Conservation (phyloP, 2,329 filamentous ascomycete species). For the Stagonosporopsis cucurbitacearum region DNA sequence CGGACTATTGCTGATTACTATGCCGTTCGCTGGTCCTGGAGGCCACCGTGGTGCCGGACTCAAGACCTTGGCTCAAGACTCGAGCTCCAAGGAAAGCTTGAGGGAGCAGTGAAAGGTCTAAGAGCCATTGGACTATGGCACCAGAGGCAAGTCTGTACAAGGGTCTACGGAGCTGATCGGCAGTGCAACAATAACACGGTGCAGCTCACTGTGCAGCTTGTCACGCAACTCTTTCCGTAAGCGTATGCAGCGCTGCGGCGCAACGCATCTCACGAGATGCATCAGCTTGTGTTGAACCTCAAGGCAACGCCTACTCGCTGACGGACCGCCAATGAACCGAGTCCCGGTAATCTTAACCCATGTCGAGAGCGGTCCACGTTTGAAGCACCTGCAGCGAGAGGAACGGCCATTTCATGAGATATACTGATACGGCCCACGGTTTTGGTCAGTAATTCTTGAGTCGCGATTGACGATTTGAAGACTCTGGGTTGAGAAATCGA, state of each 20-base stretch:
- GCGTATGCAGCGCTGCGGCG: background rate
- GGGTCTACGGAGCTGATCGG: background rate
- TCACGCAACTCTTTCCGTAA: background rate
- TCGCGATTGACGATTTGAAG: conserved; percentile 8
- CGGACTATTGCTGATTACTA: background rate
- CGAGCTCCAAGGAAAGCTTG: background rate
- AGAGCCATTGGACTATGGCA: background rate
- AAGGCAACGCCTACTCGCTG: background rate
- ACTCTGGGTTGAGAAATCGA: conserved; percentile 18
- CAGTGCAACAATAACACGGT: conserved; percentile 1
- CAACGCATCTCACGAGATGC: background rate
- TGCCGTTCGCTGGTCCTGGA: background rate
- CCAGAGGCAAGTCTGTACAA: background rate
- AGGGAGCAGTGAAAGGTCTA: background rate
- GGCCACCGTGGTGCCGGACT: background rate
- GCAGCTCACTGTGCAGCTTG: background rate
- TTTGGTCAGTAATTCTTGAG: background rate
- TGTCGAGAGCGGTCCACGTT: no score
- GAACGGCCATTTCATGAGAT: background rate
- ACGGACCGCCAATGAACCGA: background rate
- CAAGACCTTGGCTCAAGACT: background rate
- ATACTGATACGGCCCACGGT: background rate
- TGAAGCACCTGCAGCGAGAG: background rate
- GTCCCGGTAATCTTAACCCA: no score
- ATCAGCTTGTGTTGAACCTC: background rate